These are phyloP conservation scores for Exophiala sideris DNA, from an alignment of 2,329 filamentous ascomycete genomes.

Conservation along the genomic window DNA sequence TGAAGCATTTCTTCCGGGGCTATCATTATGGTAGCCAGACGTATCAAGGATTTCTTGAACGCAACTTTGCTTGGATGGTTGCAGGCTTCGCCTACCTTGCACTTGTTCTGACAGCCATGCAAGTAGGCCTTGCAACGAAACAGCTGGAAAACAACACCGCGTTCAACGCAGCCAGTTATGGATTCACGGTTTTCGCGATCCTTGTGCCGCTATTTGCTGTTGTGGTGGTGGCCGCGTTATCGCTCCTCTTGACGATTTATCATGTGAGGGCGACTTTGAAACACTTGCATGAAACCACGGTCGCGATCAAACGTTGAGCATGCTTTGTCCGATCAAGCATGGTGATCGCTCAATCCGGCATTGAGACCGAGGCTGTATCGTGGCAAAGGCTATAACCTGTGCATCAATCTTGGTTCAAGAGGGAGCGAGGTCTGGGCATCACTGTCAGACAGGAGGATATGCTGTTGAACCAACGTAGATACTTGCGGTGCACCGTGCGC, in stretches of 20 bases:
- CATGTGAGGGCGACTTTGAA: too few species aligned
- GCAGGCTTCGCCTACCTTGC: constrained; percentile 30
- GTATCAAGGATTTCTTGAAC: constrained; percentile 25
- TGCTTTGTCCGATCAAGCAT: too few species aligned
- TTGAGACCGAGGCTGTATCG: too few species aligned
- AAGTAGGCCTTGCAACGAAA: constrained; percentile 33
- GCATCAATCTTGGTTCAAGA: too few species aligned
- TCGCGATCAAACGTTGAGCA: too few species aligned
- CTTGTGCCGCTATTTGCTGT: constrained; percentile 36
- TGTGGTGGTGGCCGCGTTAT: neutral
- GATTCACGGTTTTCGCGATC: constrained; percentile 50
- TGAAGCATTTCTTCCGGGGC: neutral
- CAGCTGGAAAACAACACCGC: constrained; percentile 29
- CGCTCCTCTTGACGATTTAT: neutral
- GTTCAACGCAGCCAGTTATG: constrained; percentile 47
- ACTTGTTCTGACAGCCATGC: constrained; percentile 35
- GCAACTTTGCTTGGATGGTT: constrained; percentile 29
- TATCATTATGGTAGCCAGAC: neutral
- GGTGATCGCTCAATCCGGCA: too few species aligned
- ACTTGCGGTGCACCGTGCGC: too few species aligned
- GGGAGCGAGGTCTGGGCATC: too few species aligned
- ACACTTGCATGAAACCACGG: too few species aligned
- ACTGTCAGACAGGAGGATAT: too few species aligned
- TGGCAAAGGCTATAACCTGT: too few species aligned
- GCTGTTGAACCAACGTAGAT: too few species aligned